phyloP scores from a whole-genome alignment of 139 green algal species.

The Raphidocelis subcapitata region DNA sequence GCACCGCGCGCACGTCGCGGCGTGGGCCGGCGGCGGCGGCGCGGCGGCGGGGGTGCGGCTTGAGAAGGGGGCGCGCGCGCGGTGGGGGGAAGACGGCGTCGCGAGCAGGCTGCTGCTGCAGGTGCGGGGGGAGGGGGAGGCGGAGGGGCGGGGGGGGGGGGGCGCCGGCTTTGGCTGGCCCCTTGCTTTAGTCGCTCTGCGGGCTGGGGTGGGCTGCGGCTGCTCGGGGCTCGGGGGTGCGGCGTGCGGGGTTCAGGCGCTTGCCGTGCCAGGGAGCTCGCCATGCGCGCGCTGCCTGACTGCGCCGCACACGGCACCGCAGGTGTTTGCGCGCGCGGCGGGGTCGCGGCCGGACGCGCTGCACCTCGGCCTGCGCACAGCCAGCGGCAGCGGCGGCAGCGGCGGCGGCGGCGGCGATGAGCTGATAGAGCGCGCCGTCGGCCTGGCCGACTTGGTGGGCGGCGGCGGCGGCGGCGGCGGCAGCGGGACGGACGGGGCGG shows the following conservation, averaged over 20 bases:
- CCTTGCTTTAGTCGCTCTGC: no score
- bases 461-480: background rate
- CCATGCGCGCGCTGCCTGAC: no score
- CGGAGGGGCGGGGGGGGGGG: no score
- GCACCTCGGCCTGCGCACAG: background rate
- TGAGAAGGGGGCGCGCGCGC: slow-evolving; percentile 56
- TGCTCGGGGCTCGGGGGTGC: no score
- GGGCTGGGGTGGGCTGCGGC: no score
- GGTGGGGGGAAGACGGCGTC: slow-evolving; percentile 61
- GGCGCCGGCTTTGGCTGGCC: no score
- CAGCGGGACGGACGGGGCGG: background rate
- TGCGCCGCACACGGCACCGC: no score
- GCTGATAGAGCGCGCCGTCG: background rate
- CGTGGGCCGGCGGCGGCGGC: slow-evolving; percentile 33
- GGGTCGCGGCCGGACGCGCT: no score
- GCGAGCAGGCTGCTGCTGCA: slow-evolving; percentile 55
- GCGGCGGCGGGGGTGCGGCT: slow-evolving; percentile 40
- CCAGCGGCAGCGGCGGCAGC: background rate
- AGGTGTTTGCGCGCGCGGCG: no score
- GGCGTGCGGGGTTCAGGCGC: no score
- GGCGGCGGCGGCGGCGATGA: background rate
- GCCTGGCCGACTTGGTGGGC: background rate
- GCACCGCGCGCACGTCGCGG: slow-evolving; percentile 60
- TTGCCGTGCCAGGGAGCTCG: no score
- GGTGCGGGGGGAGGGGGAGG: slow-evolving; percentile 8